Evolutionary conservation across 176 grass and related monocot genomes (phyloP).

Genomic region (Eragrostis nindensis): DNA sequence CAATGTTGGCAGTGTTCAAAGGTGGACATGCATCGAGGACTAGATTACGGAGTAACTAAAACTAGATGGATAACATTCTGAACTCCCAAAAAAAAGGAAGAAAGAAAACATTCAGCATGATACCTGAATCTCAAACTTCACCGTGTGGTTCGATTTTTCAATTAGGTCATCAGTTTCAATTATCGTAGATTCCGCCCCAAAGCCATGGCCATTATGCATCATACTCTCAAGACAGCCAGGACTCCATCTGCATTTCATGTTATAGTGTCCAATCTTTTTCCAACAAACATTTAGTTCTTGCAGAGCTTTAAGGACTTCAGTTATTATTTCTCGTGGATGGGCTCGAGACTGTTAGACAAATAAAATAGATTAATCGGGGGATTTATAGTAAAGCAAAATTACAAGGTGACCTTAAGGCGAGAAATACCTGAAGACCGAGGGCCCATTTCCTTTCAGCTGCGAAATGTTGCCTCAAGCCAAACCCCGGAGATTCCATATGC

Average conservation of each 20-base stretch:
- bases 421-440: constrained; percentile 83
- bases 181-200: constrained; percentile 60
- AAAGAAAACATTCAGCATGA: background rate
- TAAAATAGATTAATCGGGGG: constrained; percentile 26
- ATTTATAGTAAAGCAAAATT: background rate
- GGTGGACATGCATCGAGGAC: background rate
- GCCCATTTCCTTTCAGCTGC: constrained; percentile 90
- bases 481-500: constrained; percentile 64
- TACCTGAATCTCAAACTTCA: constrained; percentile 99
- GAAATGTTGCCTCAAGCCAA: constrained; percentile 66
- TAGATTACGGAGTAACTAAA: background rate
- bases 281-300: constrained; percentile 88
- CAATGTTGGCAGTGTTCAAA: background rate
- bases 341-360: constrained; percentile 72
- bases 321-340: constrained; percentile 89
- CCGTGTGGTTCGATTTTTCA: constrained; percentile 43
- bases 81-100: background rate
- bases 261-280: constrained; percentile 97
- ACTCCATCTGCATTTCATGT: constrained; percentile 95
- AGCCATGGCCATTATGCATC: constrained; percentile 64
- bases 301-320: constrained; percentile 80
- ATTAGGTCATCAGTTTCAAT: constrained; percentile 64
- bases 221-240: constrained; percentile 56
- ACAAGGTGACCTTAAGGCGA: background rate
- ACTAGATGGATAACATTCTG: constrained; percentile 14